Evolutionary conservation across 2,329 filamentous ascomycete species (phyloP).

Genomic region (Didymella glomerata): DNA sequence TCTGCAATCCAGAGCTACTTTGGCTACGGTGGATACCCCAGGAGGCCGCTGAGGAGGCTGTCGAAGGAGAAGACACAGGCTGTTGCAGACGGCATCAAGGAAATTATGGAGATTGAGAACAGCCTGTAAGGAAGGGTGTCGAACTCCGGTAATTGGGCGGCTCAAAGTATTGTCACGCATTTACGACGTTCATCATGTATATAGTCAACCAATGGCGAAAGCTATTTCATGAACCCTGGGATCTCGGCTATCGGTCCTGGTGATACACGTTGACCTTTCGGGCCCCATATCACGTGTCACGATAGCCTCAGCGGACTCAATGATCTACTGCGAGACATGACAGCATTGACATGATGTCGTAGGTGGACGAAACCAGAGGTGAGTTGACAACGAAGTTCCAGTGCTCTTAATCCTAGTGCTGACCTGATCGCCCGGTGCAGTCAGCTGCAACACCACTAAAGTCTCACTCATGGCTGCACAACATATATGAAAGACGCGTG

Average conservation of each 20-base stretch:
- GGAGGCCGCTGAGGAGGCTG: conserved; percentile 74
- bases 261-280: not conserved
- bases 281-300: not conserved
- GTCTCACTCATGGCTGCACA: not conserved
- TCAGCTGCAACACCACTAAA: not conserved
- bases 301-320: not conserved
- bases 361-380: not conserved
- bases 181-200: conserved; percentile 27
- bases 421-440: not conserved
- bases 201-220: conserved; percentile 29
- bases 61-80: conserved; percentile 62
- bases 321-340: not conserved
- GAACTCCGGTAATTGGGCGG: not conserved
- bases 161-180: conserved; percentile 23
- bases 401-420: not conserved
- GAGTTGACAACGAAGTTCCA: not conserved
- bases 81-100: conserved; percentile 55
- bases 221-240: not conserved
- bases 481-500: not conserved
- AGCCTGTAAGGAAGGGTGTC: conserved; percentile 41
- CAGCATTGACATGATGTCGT: not conserved
- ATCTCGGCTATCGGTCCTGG: not conserved
- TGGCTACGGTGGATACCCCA: conserved; percentile 80
- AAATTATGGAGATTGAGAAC: conserved; percentile 72
- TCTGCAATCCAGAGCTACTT: conserved; percentile 80